Base-by-base conservation (phyloP, 169 alveolate species). In the Plasmodium vivax region DNA sequence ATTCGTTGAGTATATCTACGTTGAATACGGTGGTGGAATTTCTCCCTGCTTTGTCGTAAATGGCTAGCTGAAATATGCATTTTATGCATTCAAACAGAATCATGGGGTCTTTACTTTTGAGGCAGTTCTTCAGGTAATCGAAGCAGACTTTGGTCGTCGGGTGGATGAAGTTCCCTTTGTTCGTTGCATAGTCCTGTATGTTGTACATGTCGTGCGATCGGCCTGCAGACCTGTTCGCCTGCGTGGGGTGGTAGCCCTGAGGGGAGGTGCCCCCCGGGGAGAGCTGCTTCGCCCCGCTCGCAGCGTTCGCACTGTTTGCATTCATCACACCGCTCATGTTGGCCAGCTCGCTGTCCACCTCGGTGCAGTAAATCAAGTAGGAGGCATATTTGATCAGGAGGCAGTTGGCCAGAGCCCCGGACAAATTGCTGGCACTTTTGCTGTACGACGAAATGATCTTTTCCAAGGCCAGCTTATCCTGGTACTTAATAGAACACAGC, bases 401-500 rank as follows among this genome's bases (percentile, higher is more conserved):
- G 88, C 96, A 96, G 85, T 95, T 97, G 16, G 97, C 97, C 73
- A 93, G 83, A 7, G 97, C 97, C 41, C 96, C 94, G 41, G 90
- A 54, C 41, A 80, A 43, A 16, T 96, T 96, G 45, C 62, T 81
- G 51, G 88, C 79, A 14, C 51, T 90, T 84, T 92, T 95, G 56
- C 82, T 82, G 34, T 77, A 88, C 41, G 91, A 92, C 62, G 93
- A 92, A 10, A 94, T 88, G 41, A 95, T 96, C 90, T 96, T 97
- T 94, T 97, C 98, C 81, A 96, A 91, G 32, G 98, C 98, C 81
- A 97, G 85, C 68, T 97, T 96, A 79, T 97, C 99, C 84, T 96
- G 96, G 85, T 82, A 88, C 74, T 98, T 98, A 68, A 99, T 96
- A 83, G 98, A 98, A 80, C 97, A 98, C 82, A 99, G 95, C 75